Percentiles rank a stretch among this genome's conserved stretches.
phyloP scores from a whole-genome alignment of 805 yeast genomes.

The Candida fluviatilis region DNA sequence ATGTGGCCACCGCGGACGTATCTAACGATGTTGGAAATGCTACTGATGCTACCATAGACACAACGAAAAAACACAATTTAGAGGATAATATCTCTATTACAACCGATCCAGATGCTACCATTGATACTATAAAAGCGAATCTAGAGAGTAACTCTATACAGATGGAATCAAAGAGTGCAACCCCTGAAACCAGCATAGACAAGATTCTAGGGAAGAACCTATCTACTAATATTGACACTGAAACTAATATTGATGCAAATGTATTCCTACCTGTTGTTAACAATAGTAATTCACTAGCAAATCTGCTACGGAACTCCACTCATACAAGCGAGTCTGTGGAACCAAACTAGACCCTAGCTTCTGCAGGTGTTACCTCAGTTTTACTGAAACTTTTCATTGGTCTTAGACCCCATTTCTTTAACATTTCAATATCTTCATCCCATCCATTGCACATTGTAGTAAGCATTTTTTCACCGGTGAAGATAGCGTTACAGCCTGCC shows the following conservation, averaged over 20 bases:
- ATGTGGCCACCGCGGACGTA: neutral
- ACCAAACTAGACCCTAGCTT: too few relatives aligned
- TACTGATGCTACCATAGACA: neutral
- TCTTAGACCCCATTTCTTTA: conserved; percentile 62
- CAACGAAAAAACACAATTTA: neutral
- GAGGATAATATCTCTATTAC: neutral
- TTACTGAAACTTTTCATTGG: conserved; percentile 48
- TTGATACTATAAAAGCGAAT: conserved; percentile 2
- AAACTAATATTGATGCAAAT: too few relatives aligned
- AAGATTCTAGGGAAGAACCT: too few relatives aligned
- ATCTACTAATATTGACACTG: too few relatives aligned
- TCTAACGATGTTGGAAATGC: neutral
- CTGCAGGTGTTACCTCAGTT: too few relatives aligned
- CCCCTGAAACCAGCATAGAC: neutral
- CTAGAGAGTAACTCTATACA: neutral
- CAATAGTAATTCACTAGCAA: too few relatives aligned
- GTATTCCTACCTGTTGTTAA: too few relatives aligned
- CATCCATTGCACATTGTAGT: conserved; percentile 82
- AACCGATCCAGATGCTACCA: conserved; percentile 3
- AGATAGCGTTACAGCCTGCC: conserved; percentile 77
- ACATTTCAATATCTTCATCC: conserved; percentile 74
- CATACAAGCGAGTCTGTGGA: too few relatives aligned
- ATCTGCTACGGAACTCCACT: too few relatives aligned
- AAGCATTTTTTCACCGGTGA: conserved; percentile 77
- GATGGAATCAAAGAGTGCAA: too few relatives aligned